Evolutionary conservation across 73 alveolate genomes (phyloP).

Genomic region (Urostyla sp.): DNA sequence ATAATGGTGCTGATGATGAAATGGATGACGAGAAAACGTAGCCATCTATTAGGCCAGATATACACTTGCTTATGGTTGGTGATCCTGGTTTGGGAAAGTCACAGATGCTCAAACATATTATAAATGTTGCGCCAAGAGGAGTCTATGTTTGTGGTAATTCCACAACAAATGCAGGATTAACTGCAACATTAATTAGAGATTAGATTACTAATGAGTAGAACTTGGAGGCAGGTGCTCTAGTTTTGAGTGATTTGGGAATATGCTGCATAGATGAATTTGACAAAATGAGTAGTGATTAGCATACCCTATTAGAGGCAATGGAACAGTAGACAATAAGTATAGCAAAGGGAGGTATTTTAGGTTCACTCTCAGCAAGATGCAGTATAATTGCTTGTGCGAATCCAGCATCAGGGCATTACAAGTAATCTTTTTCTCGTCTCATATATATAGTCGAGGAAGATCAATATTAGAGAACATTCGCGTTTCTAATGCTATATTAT

Average conservation of each 20-base stretch:
- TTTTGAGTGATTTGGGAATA: slow-evolving; percentile 87
- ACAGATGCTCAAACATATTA: slow-evolving; percentile 80
- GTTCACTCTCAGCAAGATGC: slow-evolving; percentile 85
- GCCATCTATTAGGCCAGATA: slow-evolving; percentile 69
- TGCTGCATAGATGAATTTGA: slow-evolving; percentile 95
- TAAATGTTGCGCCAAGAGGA: slow-evolving; percentile 81
- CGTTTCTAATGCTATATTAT: slow-evolving; percentile 81
- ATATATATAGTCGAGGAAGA: slow-evolving; percentile 51
- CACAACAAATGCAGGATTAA: slow-evolving; percentile 89
- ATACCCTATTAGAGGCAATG: slow-evolving; percentile 89
- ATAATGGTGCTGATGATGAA: slow-evolving; percentile 40
- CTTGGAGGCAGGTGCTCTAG: slow-evolving; percentile 92
- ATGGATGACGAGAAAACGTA: slow-evolving; percentile 16
- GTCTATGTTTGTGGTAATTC: slow-evolving; percentile 90
- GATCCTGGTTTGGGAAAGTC: slow-evolving; percentile 94
- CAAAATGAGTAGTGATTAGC: slow-evolving; percentile 86
- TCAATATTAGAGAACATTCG: slow-evolving; percentile 76
- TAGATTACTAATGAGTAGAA: slow-evolving; percentile 68
- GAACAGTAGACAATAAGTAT: slow-evolving; percentile 88
- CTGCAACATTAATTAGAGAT: slow-evolving; percentile 82
- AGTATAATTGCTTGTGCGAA: slow-evolving; percentile 91
- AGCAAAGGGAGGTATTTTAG: slow-evolving; percentile 90
- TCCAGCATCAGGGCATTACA: slow-evolving; percentile 88
- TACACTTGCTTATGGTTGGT: slow-evolving; percentile 81
- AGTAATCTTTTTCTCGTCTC: slow-evolving; percentile 11